phyloP scores from a whole-genome alignment of 164 flowering plant species.

The Saururus chinensis region DNA sequence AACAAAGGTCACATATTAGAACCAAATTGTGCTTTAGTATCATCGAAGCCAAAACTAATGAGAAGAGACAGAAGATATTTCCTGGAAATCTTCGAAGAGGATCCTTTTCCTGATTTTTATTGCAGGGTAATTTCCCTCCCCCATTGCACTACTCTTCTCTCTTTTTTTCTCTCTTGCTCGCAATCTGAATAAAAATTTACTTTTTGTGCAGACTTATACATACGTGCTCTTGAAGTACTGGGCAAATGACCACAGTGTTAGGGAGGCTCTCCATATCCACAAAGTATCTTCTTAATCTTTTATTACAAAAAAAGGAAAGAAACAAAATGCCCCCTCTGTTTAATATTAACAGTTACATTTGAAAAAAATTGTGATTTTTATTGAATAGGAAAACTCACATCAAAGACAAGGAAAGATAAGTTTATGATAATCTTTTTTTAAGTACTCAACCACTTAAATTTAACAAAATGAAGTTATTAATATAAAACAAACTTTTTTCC shows the following conservation, averaged over 20 bases:
- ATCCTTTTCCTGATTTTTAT: neutral
- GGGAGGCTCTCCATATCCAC: neutral
- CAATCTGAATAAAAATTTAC: neutral
- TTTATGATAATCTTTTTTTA: no score
- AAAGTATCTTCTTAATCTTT: neutral
- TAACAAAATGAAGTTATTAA: no score
- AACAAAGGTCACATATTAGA: slow-evolving; percentile 15
- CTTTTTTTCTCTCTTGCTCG: neutral
- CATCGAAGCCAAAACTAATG: slow-evolving; percentile 3
- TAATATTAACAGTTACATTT: no score
- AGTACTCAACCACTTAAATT: no score
- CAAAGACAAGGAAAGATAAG: no score
- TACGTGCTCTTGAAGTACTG: neutral
- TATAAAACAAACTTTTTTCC: no score
- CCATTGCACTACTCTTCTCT: no score
- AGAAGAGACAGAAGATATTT: slow-evolving; percentile 3
- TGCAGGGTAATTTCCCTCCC: neutral
- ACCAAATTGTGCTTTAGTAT: slow-evolving; percentile 13
- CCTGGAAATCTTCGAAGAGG: neutral
- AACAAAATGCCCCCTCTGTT: no score
- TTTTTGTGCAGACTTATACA: neutral
- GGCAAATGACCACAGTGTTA: neutral
- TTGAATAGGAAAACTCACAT: no score
- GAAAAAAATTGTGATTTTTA: no score
- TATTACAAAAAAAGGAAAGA: neutral